A percentile compares a stretch with the other conserved stretches of the same genome.
These are phyloP conservation scores for Termitomyces sp. DNA, from an alignment of 768 basidiomycete genomes.

Conservation along the genomic window DNA sequence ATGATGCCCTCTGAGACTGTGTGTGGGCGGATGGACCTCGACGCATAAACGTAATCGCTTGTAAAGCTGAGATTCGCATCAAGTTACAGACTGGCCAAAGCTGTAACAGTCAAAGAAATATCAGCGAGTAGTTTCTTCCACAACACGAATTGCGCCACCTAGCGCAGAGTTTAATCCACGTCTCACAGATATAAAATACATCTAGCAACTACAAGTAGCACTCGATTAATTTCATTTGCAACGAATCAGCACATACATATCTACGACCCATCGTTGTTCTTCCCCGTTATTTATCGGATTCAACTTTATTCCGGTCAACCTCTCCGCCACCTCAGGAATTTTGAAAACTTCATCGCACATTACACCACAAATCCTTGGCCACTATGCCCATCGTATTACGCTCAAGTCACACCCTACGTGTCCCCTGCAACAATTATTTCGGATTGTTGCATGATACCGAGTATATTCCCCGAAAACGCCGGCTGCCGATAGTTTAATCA, in stretches of 20 bases:
- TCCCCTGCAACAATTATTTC: neutral
- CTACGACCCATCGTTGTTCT: neutral
- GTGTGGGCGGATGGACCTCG: neutral
- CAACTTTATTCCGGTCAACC: neutral
- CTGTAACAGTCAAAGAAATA: neutral
- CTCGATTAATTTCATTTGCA: neutral
- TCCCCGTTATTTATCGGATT: too few species aligned
- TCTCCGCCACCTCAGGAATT: neutral
- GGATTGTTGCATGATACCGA: too few species aligned
- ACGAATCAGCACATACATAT: neutral
- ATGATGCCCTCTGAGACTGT: neutral
- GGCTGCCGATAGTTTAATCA: constrained; percentile 1
- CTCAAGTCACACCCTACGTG: neutral
- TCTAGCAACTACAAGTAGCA: neutral
- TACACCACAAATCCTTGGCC: neutral
- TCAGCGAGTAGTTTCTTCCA: neutral
- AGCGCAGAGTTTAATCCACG: neutral
- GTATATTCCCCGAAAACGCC: neutral
- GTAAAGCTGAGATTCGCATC: neutral
- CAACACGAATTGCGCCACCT: constrained; percentile 1
- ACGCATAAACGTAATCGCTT: neutral
- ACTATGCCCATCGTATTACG: neutral
- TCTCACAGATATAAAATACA: neutral
- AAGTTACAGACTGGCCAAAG: neutral
- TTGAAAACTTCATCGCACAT: neutral